Evolutionary conservation across 169 alveolate genomes (phyloP).

Genomic region (Cystoisospora suis): DNA sequence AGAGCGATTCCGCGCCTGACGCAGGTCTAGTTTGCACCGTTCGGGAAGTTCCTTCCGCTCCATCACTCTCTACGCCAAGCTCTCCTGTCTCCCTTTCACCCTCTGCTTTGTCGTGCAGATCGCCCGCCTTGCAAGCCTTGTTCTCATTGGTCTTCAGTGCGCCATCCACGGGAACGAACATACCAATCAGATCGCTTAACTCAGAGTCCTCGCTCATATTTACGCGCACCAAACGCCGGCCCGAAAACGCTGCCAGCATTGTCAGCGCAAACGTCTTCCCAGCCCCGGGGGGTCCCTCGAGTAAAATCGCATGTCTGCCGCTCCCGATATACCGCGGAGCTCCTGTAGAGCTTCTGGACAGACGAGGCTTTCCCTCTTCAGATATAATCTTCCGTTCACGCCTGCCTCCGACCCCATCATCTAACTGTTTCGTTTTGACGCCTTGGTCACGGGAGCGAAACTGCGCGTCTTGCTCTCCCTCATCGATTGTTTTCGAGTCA

Average conservation of each 20-base stretch:
- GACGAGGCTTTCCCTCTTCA: too few relatives aligned
- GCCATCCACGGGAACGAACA: slow-evolving; percentile 82
- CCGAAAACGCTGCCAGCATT: slow-evolving; percentile 87
- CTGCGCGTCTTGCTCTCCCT: too few relatives aligned
- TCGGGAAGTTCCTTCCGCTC: too few relatives aligned
- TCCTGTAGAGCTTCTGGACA: too few relatives aligned
- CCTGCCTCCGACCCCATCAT: too few relatives aligned
- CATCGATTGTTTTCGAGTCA: too few relatives aligned
- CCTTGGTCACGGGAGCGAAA: too few relatives aligned
- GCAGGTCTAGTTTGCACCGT: too few relatives aligned
- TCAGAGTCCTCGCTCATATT: slow-evolving; percentile 97
- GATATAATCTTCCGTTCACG: too few relatives aligned
- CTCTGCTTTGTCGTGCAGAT: neutral
- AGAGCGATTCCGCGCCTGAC: too few relatives aligned
- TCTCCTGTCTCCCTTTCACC: neutral
- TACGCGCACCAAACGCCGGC: slow-evolving; percentile 88
- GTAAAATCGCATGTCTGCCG: slow-evolving; percentile 88
- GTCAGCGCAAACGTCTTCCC: slow-evolving; percentile 97
- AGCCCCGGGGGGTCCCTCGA: slow-evolving; percentile 99
- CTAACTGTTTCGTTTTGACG: too few relatives aligned
- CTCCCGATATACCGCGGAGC: neutral
- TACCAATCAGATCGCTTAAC: slow-evolving; percentile 86
- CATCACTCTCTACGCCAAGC: too few relatives aligned
- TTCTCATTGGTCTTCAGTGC: slow-evolving; percentile 2
- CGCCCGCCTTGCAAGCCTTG: neutral